These are phyloP conservation scores for Fraxinus xanthoxyloides DNA, from an alignment of 305 asterid species.

Conservation along the genomic window DNA sequence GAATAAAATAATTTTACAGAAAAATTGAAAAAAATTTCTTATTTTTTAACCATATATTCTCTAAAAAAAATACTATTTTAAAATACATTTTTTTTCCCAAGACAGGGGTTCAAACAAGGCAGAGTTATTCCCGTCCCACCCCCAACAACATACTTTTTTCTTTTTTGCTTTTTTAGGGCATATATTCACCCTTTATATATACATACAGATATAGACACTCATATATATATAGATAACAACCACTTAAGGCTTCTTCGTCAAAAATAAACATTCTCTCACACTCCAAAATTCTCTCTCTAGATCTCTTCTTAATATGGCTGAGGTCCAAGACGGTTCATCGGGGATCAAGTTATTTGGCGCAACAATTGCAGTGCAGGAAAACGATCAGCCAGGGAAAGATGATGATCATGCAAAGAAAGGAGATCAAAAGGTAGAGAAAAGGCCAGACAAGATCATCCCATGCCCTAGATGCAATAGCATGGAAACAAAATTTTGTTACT, in stretches of 20 bases:
- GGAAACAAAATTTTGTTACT: slow-evolving; percentile 87
- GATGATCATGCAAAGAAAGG: slow-evolving; percentile 2
- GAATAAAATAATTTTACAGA: too few species aligned
- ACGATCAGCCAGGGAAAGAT: slow-evolving; percentile 20
- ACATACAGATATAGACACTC: background rate
- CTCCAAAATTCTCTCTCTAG: slow-evolving; percentile 3
- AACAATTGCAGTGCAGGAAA: slow-evolving; percentile 44
- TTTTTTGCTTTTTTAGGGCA: background rate
- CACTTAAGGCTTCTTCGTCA: slow-evolving; percentile 31
- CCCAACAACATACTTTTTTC: background rate
- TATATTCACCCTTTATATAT: background rate
- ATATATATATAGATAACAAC: slow-evolving; percentile 25
- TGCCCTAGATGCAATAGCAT: slow-evolving; percentile 92
- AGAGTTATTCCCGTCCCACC: background rate
- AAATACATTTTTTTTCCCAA: too few species aligned
- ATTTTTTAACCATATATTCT: too few species aligned
- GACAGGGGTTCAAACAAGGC: too few species aligned
- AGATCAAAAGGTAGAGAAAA: slow-evolving; percentile 41
- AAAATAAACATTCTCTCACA: slow-evolving; percentile 12
- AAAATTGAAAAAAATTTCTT: too few species aligned
- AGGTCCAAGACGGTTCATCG: slow-evolving; percentile 41
- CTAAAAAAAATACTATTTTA: too few species aligned
- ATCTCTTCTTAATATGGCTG: slow-evolving; percentile 38
- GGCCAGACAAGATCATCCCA: slow-evolving; percentile 70
- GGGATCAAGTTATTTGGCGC: slow-evolving; percentile 87